Evolutionary conservation across 805 yeast species (phyloP), one percentile per base, ranked within the genome.

Genomic region (Ogataea salicorniae): DNA sequence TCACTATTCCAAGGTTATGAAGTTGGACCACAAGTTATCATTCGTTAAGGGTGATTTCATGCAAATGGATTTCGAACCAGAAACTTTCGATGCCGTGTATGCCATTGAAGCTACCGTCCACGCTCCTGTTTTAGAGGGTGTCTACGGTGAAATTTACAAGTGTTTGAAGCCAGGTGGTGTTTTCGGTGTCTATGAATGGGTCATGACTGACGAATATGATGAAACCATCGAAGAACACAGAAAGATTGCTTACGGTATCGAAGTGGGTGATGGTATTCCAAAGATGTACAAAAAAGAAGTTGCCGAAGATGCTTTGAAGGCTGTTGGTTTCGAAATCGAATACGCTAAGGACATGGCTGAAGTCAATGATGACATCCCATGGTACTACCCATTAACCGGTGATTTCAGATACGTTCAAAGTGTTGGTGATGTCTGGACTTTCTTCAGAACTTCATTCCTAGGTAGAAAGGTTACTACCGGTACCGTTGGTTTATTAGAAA

Each of bases 161-260:
- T 97, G 89, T 16, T 79, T 92, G 69, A 94, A 94, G 73, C 98
- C 99, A 60, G 98, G 98, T 64, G 99, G 99, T 69, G 81, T 76
- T 42, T 94, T 94, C 57, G 99, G 97, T 67, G 98, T 94, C 45
- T 94, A 94, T 74, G 99, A 94, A 73, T 94, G 99, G 99, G 98
- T 94, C 55, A 87, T 94, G 96, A 94, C 98, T 52, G 96, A 90
- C 61, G 76, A 73, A 43, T 94, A 89, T 67, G 98, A 94, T 66
- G 95, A 87, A 71, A 70, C 70, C 49, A 89, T 88, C 70, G 80
- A 81, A 59, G 91, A 82, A 69, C 99, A 94, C 73, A 87, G 97
- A 71, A 85, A 84, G 66, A 87, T 94, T 55, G 94, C 96, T 33
- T 92, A 92, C 70, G 98, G 97, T 67, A 94, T 94, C 58, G 99